Evolutionary conservation across 2,329 filamentous ascomycete species (phyloP).

Genomic region (Sphaerulina musiva): DNA sequence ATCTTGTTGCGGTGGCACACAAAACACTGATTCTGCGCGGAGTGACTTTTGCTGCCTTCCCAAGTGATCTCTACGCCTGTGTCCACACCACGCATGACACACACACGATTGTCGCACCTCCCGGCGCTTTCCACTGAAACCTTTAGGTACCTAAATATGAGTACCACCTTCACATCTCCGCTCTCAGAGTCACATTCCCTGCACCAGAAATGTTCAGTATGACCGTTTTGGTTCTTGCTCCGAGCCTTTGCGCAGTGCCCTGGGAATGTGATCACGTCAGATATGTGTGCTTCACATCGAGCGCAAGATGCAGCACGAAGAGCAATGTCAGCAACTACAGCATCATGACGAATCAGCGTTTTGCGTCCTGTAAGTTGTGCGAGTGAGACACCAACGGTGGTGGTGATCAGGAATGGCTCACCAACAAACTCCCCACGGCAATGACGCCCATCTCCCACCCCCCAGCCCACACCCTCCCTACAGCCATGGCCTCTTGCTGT

Average conservation of each 20-base stretch:
- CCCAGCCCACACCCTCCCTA: conserved; percentile 51
- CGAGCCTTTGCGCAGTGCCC: background rate
- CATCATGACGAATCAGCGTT: background rate
- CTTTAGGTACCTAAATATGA: no score
- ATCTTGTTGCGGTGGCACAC: no score
- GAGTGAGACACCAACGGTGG: conserved; percentile 7
- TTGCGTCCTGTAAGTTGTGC: background rate
- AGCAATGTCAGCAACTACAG: conserved; percentile 14
- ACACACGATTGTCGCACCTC: no score
- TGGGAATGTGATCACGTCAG: background rate
- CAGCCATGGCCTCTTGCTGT: conserved; percentile 53
- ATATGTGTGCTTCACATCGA: conserved; percentile 5
- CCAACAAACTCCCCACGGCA: conserved; percentile 42
- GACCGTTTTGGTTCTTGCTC: no score
- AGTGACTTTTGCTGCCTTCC: no score
- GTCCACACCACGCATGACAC: no score
- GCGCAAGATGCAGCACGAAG: conserved; percentile 17
- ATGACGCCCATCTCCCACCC: conserved; percentile 54
- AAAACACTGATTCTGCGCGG: no score
- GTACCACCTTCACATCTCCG: no score
- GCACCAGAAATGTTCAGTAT: no score
- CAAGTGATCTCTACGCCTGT: no score
- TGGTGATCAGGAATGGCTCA: conserved; percentile 33
- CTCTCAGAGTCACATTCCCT: no score
- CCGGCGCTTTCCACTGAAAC: no score